A percentile compares a stretch with the other conserved stretches of the same genome.
Conservation (phyloP, 164 flowering plant species). For the Platanus orientalis region DNA sequence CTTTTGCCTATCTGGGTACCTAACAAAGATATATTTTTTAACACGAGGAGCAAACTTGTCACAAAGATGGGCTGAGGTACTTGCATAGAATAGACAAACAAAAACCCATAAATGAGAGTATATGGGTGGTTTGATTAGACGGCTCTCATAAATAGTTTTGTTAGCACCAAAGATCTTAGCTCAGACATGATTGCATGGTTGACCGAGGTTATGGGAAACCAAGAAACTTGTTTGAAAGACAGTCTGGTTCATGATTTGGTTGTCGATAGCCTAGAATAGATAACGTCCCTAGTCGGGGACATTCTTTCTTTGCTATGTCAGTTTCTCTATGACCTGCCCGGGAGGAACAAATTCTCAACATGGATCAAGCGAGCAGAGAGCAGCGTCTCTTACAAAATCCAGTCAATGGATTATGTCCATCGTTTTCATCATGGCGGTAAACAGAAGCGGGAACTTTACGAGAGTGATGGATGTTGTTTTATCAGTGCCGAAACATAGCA, state of each 20-base stretch:
- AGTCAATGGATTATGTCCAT: slow-evolving; percentile 19
- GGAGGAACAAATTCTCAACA: slow-evolving; percentile 35
- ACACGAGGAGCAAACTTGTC: too few species aligned
- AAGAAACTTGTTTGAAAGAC: slow-evolving; percentile 76
- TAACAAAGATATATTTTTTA: too few species aligned
- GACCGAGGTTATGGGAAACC: slow-evolving; percentile 69
- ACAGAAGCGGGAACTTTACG: slow-evolving; percentile 43
- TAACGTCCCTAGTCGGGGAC: slow-evolving; percentile 40
- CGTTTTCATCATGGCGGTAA: slow-evolving; percentile 43
- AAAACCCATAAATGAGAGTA: too few species aligned
- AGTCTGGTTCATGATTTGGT: slow-evolving; percentile 40
- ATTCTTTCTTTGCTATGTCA: slow-evolving; percentile 43
- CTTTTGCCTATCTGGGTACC: too few species aligned
- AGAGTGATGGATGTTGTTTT: slow-evolving; percentile 39
- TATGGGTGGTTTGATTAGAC: too few species aligned
- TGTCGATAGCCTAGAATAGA: slow-evolving; percentile 39
- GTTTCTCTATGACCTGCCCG: slow-evolving; percentile 9
- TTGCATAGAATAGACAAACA: too few species aligned
- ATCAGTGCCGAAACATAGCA: slow-evolving; percentile 42
- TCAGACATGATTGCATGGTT: slow-evolving; percentile 70
- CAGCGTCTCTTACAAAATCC: slow-evolving; percentile 35
- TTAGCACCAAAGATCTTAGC: too few species aligned
- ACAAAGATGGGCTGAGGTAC: too few species aligned
- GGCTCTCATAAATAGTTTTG: too few species aligned
- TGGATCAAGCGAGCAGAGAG: slow-evolving; percentile 55